These are phyloP conservation scores for Ceratonia siliqua DNA, from an alignment of 306 rosid species.

Conservation along the genomic window DNA sequence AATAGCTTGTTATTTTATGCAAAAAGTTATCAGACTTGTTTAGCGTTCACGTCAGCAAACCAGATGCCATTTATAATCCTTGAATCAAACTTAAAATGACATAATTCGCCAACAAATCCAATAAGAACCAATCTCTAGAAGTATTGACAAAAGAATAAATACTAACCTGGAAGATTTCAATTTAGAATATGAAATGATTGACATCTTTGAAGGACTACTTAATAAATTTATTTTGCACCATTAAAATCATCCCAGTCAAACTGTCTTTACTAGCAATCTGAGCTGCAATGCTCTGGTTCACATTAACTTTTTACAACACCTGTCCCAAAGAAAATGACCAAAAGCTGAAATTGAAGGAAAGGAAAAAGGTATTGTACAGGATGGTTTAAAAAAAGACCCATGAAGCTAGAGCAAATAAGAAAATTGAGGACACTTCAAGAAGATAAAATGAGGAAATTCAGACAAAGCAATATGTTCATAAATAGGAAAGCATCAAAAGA, in stretches of 20 bases:
- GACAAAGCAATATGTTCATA: too few species aligned
- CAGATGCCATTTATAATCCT: not conserved
- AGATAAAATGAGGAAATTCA: too few species aligned
- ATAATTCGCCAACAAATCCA: not conserved
- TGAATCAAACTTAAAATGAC: not conserved
- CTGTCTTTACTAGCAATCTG: slow-evolving; percentile 49
- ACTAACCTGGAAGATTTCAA: slow-evolving; percentile 64
- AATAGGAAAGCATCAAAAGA: too few species aligned
- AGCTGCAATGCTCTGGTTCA: slow-evolving; percentile 35
- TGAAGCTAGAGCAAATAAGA: too few species aligned
- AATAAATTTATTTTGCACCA: slow-evolving; percentile 47
- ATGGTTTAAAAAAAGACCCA: too few species aligned
- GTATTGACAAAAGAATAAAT: not conserved
- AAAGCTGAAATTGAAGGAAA: slow-evolving; percentile 40
- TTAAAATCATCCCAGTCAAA: slow-evolving; percentile 47
- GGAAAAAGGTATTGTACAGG: too few species aligned
- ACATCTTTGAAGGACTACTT: slow-evolving; percentile 52
- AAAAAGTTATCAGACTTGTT: not conserved
- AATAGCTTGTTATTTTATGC: not conserved
- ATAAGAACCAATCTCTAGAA: not conserved
- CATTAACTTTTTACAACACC: slow-evolving; percentile 46
- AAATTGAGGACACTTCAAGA: too few species aligned
- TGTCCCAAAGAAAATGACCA: slow-evolving; percentile 51
- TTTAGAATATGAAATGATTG: slow-evolving; percentile 42
- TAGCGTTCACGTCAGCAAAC: not conserved